phyloP scores from a whole-genome alignment of 768 basidiomycete genomes.

The Mycena kentingensis region DNA sequence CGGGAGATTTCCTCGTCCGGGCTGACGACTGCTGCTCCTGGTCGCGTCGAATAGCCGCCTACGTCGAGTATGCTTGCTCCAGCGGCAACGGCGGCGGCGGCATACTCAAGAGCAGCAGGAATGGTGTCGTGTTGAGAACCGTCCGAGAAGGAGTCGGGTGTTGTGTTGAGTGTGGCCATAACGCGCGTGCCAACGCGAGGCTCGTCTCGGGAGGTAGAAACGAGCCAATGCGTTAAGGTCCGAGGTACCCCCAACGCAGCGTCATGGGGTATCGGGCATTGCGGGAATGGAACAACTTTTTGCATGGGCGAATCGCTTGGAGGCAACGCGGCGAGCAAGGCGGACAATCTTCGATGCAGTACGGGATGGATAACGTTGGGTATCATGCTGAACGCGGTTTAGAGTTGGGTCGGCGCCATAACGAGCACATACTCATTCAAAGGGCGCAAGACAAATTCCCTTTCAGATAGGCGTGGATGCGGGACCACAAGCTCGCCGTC shows the following conservation, averaged over 20 bases:
- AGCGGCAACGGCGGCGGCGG: conserved; percentile 44
- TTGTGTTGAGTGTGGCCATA: conserved; percentile 92
- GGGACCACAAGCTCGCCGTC: conserved; percentile 79
- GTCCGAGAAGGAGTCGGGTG: conserved; percentile 97
- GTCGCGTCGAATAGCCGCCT: conserved; percentile 93
- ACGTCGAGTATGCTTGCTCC: conserved; percentile 86
- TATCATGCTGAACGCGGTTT: conserved; percentile 61
- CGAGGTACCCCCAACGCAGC: conserved; percentile 39
- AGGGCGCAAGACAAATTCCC: conserved; percentile 92
- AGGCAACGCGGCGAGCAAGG: conserved; percentile 41
- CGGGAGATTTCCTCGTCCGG: conserved; percentile 70
- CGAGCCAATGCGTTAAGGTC: conserved; percentile 55
- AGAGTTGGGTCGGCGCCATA: background rate
- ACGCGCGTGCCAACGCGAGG: conserved; percentile 56
- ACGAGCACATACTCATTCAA: conserved; percentile 73
- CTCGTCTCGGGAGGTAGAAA: conserved; percentile 28
- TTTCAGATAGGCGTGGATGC: conserved; percentile 76
- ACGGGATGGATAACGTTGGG: conserved; percentile 72
- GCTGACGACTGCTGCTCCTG: conserved; percentile 68
- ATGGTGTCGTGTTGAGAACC: conserved; percentile 62
- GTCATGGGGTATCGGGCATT: conserved; percentile 40
- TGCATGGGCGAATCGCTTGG: conserved; percentile 51
- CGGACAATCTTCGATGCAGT: conserved; percentile 46
- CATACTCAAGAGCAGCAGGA: conserved; percentile 56
- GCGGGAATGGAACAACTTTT: conserved; percentile 77